Conservation (phyloP, 2,329 filamentous ascomycete genomes). For the Blastomyces gilchristii region DNA sequence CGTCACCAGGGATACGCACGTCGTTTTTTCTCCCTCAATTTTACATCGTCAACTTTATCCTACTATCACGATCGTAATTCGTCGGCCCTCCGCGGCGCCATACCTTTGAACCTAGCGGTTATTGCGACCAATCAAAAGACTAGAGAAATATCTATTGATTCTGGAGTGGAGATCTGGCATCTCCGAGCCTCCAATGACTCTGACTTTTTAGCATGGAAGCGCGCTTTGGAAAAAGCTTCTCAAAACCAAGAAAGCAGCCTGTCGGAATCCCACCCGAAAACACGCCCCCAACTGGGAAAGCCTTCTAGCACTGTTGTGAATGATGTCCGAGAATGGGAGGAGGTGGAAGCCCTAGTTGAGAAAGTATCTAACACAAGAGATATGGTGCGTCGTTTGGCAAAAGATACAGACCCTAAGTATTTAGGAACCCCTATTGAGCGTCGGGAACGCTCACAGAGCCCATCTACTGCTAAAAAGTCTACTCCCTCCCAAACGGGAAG, state of each 20-base stretch:
- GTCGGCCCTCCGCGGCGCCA: conserved; percentile 80
- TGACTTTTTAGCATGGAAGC: conserved; percentile 82
- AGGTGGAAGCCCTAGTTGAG: conserved; percentile 75
- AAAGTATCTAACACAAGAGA: conserved; percentile 80
- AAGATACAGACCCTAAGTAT: conserved; percentile 65
- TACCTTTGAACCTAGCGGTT: conserved; percentile 81
- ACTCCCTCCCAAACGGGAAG: conserved; percentile 22
- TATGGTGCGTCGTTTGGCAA: conserved; percentile 73
- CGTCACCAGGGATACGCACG: conserved; percentile 87
- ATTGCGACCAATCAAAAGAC: conserved; percentile 81
- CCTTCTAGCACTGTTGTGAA: conserved; percentile 31
- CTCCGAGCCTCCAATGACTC: conserved; percentile 69
- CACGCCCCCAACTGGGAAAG: conserved; percentile 23
- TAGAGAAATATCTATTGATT: conserved; percentile 91
- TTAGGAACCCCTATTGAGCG: conserved; percentile 18
- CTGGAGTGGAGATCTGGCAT: conserved; percentile 95
- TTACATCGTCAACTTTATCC: conserved; percentile 83
- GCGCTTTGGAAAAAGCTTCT: conserved; percentile 73
- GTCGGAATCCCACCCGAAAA: conserved; percentile 22
- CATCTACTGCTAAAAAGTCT: conserved; percentile 12
- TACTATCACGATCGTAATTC: conserved; percentile 95
- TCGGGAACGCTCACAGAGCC: conserved; percentile 28
- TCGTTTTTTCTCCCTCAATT: conserved; percentile 93
- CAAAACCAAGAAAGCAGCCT: conserved; percentile 34
- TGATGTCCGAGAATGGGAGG: conserved; percentile 77